Evolutionary conservation across 805 yeast species (phyloP), one percentile per base, ranked within the genome.

Genomic region (Wickerhamiella vanderwaltii): DNA sequence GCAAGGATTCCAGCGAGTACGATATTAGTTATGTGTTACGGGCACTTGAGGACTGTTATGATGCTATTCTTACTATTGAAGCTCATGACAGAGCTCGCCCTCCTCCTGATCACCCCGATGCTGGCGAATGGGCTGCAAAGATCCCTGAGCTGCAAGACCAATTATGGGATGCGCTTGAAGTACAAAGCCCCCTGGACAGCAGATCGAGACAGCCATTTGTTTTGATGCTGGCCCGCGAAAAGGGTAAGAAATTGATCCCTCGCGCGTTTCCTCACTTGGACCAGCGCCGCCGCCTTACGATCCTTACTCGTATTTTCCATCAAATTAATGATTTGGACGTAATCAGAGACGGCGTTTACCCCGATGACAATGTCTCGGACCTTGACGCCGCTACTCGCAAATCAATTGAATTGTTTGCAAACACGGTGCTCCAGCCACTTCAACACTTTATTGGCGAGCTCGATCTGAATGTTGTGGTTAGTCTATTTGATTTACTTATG

Each of bases 211-310:
- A 79, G 55, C 91, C 94, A 29, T 87, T 87, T 54, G 73, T 86
- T 41, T 84, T 86, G 50, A 75, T 84, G 57, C 69, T 88, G 49
- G 74, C 82, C 20, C 81, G 79, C 56, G 83, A 83, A 53, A 88
- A 88, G 63, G 91, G 94, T 43, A 76, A 85, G 66, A 87, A 85
- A 60, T 72, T 85, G 28, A 77, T 88, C 65, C 86, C 91, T 39
- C 77, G 98, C 62, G 71, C 84, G 46, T 85, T 85, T 67, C 81
- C 84, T 55, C 83, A 86, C 59, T 68, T 88, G 54, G 65, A 73
- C 30, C 70, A 79, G 50, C 84, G 80, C 50, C 88, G 84, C 56
- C 75, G 82, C 50, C 67, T 82, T 47, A 78, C 87, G 26, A 67
- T 84, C 43, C 72, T 84, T 42, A 83, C 87, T 37, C 72, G 82